Percentiles rank a stretch among this genome's conserved stretches.
Evolutionary conservation across 2,329 filamentous ascomycete species (phyloP).

Genomic region (Phyllachora maydis): DNA sequence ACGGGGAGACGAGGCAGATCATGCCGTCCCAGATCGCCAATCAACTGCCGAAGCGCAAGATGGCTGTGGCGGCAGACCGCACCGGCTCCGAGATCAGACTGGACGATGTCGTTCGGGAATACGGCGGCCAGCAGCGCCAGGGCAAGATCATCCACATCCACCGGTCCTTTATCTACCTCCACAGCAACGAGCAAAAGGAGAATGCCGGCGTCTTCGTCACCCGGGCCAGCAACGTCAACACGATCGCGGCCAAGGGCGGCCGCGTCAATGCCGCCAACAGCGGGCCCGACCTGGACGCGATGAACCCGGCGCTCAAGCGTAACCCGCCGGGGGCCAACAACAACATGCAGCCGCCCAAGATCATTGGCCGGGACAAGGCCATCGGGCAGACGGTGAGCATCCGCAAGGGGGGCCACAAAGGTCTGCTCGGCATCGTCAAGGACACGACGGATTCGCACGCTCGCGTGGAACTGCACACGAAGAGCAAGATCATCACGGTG

Average conservation of each 20-base stretch:
- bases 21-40: conserved; percentile 86
- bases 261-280: conserved; percentile 37
- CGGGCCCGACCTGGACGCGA: conserved; percentile 67
- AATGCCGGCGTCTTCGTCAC: conserved; percentile 83
- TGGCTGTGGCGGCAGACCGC: conserved; percentile 78
- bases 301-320: conserved; percentile 79
- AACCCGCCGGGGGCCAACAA: conserved; percentile 34
- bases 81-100: conserved; percentile 82
- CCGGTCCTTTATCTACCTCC: conserved; percentile 77
- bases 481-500: conserved; percentile 77
- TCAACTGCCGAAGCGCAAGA: conserved; percentile 62
- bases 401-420: conserved; percentile 75
- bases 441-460: conserved; percentile 75
- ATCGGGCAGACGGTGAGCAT: conserved; percentile 87
- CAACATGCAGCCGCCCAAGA: conserved; percentile 43
- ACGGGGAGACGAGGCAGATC: conserved; percentile 60
- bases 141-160: conserved; percentile 90
- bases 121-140: conserved; percentile 62
- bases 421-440: conserved; percentile 84
- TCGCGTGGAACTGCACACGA: conserved; percentile 83
- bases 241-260: conserved; percentile 85
- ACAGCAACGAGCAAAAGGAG: conserved; percentile 66
- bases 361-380: conserved; percentile 61
- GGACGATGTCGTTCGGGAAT: conserved; percentile 85
- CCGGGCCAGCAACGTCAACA: conserved; percentile 67